Base-by-base conservation (phyloP, 192 early-diverging fungal species). In the Allomyces arbusculus region DNA sequence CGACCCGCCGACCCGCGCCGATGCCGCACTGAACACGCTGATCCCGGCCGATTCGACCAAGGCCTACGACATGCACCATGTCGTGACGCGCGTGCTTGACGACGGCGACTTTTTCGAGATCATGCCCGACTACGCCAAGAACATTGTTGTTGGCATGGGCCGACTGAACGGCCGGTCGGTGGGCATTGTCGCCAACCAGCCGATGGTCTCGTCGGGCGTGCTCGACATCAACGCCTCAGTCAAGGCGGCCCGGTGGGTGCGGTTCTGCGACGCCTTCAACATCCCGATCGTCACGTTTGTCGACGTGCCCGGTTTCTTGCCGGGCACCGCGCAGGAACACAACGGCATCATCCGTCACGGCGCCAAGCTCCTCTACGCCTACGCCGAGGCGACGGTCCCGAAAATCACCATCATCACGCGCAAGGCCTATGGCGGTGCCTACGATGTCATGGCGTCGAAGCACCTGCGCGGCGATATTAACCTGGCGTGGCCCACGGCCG, bases 371-470 rank as follows among this genome's bases (percentile, higher is more conserved):
- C 75, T 97, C 25, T 95, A 94, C 68, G 94, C 94, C 50, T 97
- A 92, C 69, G 89, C 90, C 40, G 94, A 97, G 75, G 92, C 94
- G 8, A 97, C 94, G 9, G 91, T 94, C 16, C 94, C 94, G 58
- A 97, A 97, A 76, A 83, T 97, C 33, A 94, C 92, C 9, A 78
- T 97, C 23, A 95, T 95, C 63, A 91, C 89, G 23, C 78, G 94
- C 23, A 97, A 97, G 76, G 94, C 94, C 8, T 97, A 97, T 69
- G 94, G 94, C 64, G 94, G 94, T 55, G 94, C 94, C 9, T 95
- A 97, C 73, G 91, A 92, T 76, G 94, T 97, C 22, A 97, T 97
- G 94, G 81, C 80, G 67, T 92, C 90, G 10, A 97, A 97, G 79
- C 94, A 97, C 82, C 76, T 97, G 69, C 77, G 89, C 22, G 94